Conservation (phyloP, 495 filamentous ascomycete genomes). For the Penicillium longicatenatum region DNA sequence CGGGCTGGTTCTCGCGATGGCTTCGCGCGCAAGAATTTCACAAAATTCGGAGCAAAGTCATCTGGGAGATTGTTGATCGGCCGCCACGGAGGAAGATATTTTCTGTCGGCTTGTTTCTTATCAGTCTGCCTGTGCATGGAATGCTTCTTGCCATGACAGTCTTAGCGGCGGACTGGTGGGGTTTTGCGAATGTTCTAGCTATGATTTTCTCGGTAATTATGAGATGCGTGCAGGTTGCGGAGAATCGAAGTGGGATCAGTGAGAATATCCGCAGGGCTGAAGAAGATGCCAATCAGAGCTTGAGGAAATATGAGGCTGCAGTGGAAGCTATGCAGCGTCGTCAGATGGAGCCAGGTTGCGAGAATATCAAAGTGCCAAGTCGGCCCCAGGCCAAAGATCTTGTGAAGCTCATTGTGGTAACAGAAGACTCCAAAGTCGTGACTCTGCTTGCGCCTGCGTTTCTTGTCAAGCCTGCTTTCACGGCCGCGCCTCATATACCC, state of each 20-base stretch:
- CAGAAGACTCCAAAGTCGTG: conserved; percentile 12
- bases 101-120: conserved; percentile 3
- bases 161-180: conserved; percentile 19
- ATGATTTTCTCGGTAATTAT: conserved; percentile 17
- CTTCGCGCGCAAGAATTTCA: conserved; percentile 12
- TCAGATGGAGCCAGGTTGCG: background rate
- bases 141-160: conserved; percentile 13
- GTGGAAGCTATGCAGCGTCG: background rate
- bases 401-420: conserved; percentile 14
- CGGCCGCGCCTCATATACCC: conserved; percentile 1
- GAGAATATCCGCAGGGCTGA: conserved; percentile 4
- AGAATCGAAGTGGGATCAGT: conserved; percentile 16
- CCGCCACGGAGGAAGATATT: conserved; percentile 7
- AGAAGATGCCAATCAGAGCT: conserved; percentile 2
- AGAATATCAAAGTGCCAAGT: background rate
- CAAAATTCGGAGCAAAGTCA: conserved; percentile 13
- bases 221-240: conserved; percentile 7
- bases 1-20: conserved; percentile 23
- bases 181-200: conserved; percentile 16
- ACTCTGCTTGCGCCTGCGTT: conserved; percentile 12
- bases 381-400: conserved; percentile 1
- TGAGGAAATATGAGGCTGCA: conserved; percentile 7
- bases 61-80: conserved; percentile 9
- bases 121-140: conserved; percentile 7
- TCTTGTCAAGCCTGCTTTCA: conserved; percentile 10